phyloP scores from a whole-genome alignment of 225 moss, liverwort and hornwort genomes.

The Polytrichum formosum region DNA sequence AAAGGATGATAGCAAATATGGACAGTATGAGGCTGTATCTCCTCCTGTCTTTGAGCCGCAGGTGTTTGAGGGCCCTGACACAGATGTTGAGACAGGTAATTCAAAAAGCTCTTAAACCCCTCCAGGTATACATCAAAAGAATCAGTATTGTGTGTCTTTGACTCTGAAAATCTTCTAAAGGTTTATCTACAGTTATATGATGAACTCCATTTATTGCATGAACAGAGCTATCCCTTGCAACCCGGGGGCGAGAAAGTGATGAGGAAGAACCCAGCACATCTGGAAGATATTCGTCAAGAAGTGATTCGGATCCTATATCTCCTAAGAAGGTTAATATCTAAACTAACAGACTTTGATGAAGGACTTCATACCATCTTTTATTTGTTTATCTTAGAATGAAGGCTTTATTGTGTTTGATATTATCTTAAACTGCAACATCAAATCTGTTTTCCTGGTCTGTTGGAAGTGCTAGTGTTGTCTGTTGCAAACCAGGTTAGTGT shows the following conservation, averaged over 20 bases:
- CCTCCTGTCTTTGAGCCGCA: conserved; percentile 81
- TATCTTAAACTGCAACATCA: too few relatives aligned
- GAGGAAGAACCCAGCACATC: conserved; percentile 92
- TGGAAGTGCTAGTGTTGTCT: too few relatives aligned
- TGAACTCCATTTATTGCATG: not conserved
- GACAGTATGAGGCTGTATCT: conserved; percentile 77
- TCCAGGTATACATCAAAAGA: too few relatives aligned
- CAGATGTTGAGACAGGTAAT: conserved; percentile 88
- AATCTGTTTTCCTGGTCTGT: too few relatives aligned
- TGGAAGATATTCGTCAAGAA: conserved; percentile 67
- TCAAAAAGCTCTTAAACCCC: too few relatives aligned
- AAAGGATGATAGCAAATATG: conserved; percentile 96
- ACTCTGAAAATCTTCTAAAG: too few relatives aligned
- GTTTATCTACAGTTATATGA: not conserved
- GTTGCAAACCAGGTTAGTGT: too few relatives aligned
- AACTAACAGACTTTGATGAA: not conserved
- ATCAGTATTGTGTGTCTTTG: too few relatives aligned
- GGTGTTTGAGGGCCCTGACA: conserved; percentile 90
- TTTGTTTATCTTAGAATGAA: too few relatives aligned
- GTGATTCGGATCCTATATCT: conserved; percentile 42
- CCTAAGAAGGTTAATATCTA: conserved; percentile 31
- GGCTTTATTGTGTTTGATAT: too few relatives aligned
- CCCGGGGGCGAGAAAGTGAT: conserved; percentile 61
- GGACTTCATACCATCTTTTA: too few relatives aligned
- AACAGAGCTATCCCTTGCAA: conserved; percentile 71